Conservation (phyloP, 2,329 filamentous ascomycete genomes). For the Thelonectria rubi region DNA sequence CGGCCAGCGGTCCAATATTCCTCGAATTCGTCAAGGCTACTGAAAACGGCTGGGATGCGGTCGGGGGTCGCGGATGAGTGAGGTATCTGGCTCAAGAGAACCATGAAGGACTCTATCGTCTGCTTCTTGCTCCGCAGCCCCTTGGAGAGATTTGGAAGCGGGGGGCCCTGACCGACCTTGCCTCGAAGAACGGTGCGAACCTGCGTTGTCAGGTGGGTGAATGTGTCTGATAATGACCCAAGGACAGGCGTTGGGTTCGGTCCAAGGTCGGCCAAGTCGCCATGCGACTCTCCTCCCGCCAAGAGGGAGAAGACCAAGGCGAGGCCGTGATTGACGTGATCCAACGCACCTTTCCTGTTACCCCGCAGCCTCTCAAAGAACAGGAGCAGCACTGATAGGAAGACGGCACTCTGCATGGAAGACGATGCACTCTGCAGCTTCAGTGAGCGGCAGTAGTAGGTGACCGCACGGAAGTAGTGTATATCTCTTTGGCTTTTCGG, state of each 20-base stretch:
- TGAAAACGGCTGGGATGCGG: constrained; percentile 20
- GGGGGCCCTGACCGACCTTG: constrained; percentile 15
- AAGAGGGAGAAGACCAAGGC: constrained; percentile 46
- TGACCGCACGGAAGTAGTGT: constrained; percentile 46
- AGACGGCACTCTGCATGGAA: constrained; percentile 43
- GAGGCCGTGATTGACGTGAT: constrained; percentile 50
- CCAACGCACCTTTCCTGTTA: constrained; percentile 44
- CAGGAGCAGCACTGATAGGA: constrained; percentile 45
- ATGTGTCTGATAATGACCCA: constrained; percentile 29
- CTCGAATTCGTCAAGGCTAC: constrained; percentile 36
- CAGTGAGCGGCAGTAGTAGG: constrained; percentile 48
- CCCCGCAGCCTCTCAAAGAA: constrained; percentile 47
- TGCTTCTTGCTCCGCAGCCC: constrained; percentile 26
- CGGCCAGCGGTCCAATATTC: constrained; percentile 20
- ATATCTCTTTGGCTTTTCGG: neutral
- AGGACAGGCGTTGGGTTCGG: constrained; percentile 37
- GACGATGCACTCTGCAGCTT: constrained; percentile 41
- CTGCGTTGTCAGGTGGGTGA: constrained; percentile 27
- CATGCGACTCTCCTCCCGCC: constrained; percentile 35
- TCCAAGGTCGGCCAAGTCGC: constrained; percentile 23
- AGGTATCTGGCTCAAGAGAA: constrained; percentile 21
- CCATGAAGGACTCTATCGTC: constrained; percentile 34
- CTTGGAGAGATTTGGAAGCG: constrained; percentile 34
- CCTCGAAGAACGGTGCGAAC: constrained; percentile 28
- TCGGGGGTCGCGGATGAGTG: constrained; percentile 6